Conservation (phyloP, 805 yeast genomes). For the Isabelozyma rhagii region DNA sequence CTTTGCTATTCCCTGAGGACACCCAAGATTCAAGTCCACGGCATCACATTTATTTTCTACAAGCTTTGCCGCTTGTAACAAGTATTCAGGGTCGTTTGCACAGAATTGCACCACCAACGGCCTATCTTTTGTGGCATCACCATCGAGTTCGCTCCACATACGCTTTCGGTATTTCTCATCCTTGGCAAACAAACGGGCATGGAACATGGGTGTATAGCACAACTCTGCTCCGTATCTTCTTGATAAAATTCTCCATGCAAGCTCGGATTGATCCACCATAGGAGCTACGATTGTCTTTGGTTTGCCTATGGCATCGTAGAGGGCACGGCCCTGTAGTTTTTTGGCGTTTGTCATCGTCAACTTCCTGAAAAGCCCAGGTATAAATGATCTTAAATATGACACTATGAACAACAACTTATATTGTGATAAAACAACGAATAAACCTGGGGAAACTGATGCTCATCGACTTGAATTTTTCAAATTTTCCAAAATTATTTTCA, state of each 20-base stretch:
- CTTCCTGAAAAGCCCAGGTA: not conserved
- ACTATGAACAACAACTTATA: not conserved
- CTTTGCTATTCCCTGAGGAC: slow-evolving; percentile 97
- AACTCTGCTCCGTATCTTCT: slow-evolving; percentile 88
- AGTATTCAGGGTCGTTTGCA: slow-evolving; percentile 88
- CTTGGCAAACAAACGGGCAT: slow-evolving; percentile 85
- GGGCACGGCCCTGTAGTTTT: slow-evolving; percentile 54
- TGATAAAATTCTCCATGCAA: slow-evolving; percentile 90
- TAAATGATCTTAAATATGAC: not conserved
- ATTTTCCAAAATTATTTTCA: not conserved
- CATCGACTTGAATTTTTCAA: not conserved
- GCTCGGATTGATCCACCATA: slow-evolving; percentile 96
- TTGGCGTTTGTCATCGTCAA: slow-evolving; percentile 10
- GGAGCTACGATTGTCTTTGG: slow-evolving; percentile 94
- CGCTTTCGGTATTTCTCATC: slow-evolving; percentile 75
- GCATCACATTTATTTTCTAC: slow-evolving; percentile 91
- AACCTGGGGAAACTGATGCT: too few relatives aligned
- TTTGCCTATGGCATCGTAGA: slow-evolving; percentile 64
- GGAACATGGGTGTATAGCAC: slow-evolving; percentile 96
- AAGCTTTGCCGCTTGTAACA: slow-evolving; percentile 74
- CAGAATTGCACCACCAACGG: slow-evolving; percentile 94
- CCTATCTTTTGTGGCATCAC: slow-evolving; percentile 63
- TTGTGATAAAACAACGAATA: too few relatives aligned
- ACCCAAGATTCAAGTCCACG: slow-evolving; percentile 91
- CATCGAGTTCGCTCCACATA: slow-evolving; percentile 73